Base-by-base conservation (phyloP, 192 early-diverging fungal species). In the Rhizoclosmatium sp. region DNA sequence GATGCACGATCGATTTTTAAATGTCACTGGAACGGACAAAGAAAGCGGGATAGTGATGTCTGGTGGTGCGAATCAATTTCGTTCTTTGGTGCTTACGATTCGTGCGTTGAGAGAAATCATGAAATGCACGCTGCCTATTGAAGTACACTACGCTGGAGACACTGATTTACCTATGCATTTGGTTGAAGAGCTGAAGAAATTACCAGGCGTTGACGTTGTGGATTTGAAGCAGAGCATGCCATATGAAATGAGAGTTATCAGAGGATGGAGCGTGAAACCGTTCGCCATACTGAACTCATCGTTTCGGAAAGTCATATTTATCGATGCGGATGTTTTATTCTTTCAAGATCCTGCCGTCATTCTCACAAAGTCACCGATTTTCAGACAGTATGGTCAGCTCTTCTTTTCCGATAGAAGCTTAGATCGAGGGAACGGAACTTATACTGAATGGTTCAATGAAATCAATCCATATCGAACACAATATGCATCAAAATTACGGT, bases 351-450 rank as follows among this genome's bases (percentile, higher is more conserved):
- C 69, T 9, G 66, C 23, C 5, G 44, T 46, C 4, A 68, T 68
- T 3, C 42, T 92, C 9, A 91, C 89, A 74, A 4, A 56, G 4
- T 23, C 56, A 12, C 7, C 2, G 66, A 75, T 86, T 49, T 82
- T 78, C 46, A 86, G 83, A 16, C 84, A 89, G 64, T 31, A 70
- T 44, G 81, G 84, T 1, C 87, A 86, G 1, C 85, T 93, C 4
- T 92, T 92, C 76, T 93, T 90, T 69, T 84, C 83, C 21, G 92
- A 93, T 73, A 83, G 92, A 12, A 44, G 40, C 23, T 9, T 68
- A 19, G 21, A 68, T n/a, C 44, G 66, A 10, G 39, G 45, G 7
- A 19, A 47, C 14, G 66, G 60, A 40, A 19, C 39, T 62, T 62
- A 21, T 40, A 23, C 4, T 7, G 23, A 9, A 7, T 93, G 90